Evolutionary conservation across 352 stramenopile species (phyloP).

Genomic region (Phytophthora melonis): DNA sequence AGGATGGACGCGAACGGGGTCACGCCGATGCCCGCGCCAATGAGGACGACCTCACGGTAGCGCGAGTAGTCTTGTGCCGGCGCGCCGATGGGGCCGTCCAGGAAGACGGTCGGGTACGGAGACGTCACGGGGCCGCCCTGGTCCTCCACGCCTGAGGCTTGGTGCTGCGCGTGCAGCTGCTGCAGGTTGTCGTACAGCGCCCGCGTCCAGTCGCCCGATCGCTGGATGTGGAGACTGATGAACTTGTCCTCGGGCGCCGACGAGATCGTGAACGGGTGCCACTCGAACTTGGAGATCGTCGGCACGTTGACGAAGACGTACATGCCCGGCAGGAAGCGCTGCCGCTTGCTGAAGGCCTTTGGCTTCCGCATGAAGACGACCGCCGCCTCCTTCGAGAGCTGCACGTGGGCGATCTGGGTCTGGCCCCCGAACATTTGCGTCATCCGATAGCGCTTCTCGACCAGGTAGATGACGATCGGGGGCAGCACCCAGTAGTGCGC

Average conservation of each 20-base stretch:
- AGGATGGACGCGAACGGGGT: conserved; percentile 82
- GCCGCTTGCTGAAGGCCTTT: conserved; percentile 52
- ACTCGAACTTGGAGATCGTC: conserved; percentile 77
- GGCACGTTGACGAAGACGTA: conserved; percentile 90
- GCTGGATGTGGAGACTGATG: conserved; percentile 76
- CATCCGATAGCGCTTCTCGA: conserved; percentile 73
- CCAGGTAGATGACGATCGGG: conserved; percentile 63
- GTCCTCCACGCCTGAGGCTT: conserved; percentile 31
- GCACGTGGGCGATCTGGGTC: conserved; percentile 56
- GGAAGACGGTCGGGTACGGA: conserved; percentile 57
- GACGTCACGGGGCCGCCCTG: conserved; percentile 36
- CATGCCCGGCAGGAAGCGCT: conserved; percentile 72
- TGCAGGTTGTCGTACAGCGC: conserved; percentile 59
- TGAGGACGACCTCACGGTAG: conserved; percentile 70
- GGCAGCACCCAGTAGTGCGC: conserved; percentile 66
- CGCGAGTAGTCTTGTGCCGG: conserved; percentile 71
- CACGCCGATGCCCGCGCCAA: conserved; percentile 77
- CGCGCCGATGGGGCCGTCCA: conserved; percentile 70
- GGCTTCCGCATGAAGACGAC: conserved; percentile 78
- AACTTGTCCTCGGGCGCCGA: conserved; percentile 78
- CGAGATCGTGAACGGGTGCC: conserved; percentile 93
- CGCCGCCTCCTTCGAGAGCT: conserved; percentile 65
- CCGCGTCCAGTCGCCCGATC: conserved; percentile 73
- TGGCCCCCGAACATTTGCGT: conserved; percentile 58
- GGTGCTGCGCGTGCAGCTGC: conserved; percentile 37